Base-by-base conservation (phyloP, 2,329 filamentous ascomycete species). In the Sarocladium kiliense region DNA sequence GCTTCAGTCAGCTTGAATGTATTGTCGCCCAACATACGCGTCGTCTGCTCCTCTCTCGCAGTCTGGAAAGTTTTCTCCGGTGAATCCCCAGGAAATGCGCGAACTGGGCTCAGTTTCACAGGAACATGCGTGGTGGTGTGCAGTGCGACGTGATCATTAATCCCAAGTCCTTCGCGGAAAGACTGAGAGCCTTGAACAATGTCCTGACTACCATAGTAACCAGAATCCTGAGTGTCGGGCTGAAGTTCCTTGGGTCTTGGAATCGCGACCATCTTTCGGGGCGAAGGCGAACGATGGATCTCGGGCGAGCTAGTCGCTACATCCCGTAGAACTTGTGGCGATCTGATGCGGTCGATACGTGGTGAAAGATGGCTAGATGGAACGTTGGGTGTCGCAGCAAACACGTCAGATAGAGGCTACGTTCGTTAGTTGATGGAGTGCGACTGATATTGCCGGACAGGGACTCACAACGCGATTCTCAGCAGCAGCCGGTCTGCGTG, bases 191-290 rank as follows among this genome's bases (percentile, higher is more conserved):
- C 47, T 19, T 34, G 57, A 23, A 68, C 67, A 11, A 71, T 57
- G 36, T 74, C 71, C 61, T 86, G 83, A 62, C 85, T 87, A 47
- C 85, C 87, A 71, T 88, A 84, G 63, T 89, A 90, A 26, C 87
- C 87, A 32, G 87, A 90, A 62, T 90, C 87, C 34, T 71, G 68
- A 2, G 61, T 63, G 36, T 58, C 61, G 12, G 60, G 58, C 23
- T 60, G 61, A n/a, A 61, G 58, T 7, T 58, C 58, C 9, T 56
- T 27, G 21, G 61, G 62, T 56, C 64, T 69, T n/a, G 68, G 65
- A 9, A 68, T 68, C 23, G 64, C 67, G 25, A 63, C 59, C 30
- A 69, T 67, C 39, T 66, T 62, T 18, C 70, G 66, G 4, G 32
- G 50, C 18, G 50, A 53, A 4, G 50, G 34, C 4, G 50, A 53